Evolutionary conservation across 1,139 yeast species (phyloP).

Genomic region (Debaryomycetaceae sp.): DNA sequence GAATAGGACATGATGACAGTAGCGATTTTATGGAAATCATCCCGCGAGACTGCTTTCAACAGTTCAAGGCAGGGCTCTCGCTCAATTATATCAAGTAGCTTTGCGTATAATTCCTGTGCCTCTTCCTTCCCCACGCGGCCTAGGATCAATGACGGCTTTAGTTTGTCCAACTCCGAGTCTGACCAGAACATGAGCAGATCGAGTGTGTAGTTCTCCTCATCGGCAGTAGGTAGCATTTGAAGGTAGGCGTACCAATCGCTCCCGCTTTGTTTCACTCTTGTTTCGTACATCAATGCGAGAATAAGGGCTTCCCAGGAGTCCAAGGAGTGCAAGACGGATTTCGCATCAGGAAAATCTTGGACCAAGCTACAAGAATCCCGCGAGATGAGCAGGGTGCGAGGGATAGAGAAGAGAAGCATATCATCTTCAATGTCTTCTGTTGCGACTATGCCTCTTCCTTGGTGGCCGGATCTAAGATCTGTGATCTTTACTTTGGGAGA

Average conservation of each 20-base stretch:
- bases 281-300: constrained; percentile 52
- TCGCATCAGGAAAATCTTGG: constrained; percentile 18
- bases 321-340: constrained; percentile 27
- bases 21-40: constrained; percentile 62
- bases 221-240: constrained; percentile 49
- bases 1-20: constrained; percentile 39
- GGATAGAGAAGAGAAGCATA: constrained; percentile 60
- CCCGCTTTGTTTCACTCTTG: constrained; percentile 22
- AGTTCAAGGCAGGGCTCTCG: constrained; percentile 14
- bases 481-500: constrained; percentile 47
- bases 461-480: constrained; percentile 46
- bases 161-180: constrained; percentile 34
- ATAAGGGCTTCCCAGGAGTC: constrained; percentile 76
- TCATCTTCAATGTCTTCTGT: constrained; percentile 42
- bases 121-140: constrained; percentile 60
- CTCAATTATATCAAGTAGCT: constrained; percentile 16
- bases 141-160: constrained; percentile 63
- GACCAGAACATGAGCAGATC: constrained; percentile 77
- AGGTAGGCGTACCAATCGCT: constrained; percentile 67
- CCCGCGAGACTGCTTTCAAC: constrained; percentile 29
- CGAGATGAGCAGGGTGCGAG: constrained; percentile 47
- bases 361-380: constrained; percentile 44
- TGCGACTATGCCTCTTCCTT: constrained; percentile 79
- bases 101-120: constrained; percentile 50
- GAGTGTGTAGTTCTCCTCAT: constrained; percentile 25